A percentile compares a stretch with the other conserved stretches of the same genome.
Evolutionary conservation across 805 yeast genomes (phyloP).

Genomic region (Teunomyces atbi): DNA sequence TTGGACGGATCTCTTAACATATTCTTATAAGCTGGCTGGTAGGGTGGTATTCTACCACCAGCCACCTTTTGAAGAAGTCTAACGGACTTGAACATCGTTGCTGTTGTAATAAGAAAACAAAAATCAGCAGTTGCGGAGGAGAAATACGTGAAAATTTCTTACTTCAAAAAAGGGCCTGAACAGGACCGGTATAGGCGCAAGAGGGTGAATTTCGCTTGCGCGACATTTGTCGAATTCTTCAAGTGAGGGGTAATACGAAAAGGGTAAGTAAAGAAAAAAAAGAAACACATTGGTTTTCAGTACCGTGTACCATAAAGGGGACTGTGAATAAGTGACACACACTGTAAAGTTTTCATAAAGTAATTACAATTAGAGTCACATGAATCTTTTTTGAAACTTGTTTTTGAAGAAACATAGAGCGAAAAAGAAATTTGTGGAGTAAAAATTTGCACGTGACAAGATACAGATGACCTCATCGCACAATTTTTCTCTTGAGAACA

Average conservation of each 20-base stretch:
- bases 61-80: constrained; percentile 24
- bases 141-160: constrained; percentile 2
- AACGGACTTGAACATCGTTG: constrained; percentile 24
- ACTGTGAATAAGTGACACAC: too few relatives aligned
- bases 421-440: background rate
- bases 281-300: too few relatives aligned
- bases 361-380: too few relatives aligned
- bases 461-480: constrained; percentile 3
- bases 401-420: too few relatives aligned
- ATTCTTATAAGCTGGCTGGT: constrained; percentile 18
- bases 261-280: background rate
- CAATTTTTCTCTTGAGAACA: background rate
- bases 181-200: constrained; percentile 1
- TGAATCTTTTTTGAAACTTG: too few relatives aligned
- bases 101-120: background rate
- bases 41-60: constrained; percentile 19
- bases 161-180: background rate
- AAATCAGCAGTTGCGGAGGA: constrained; percentile 3
- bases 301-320: too few relatives aligned
- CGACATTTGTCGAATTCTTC: background rate
- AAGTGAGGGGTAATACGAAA: constrained; percentile 1
- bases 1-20: constrained; percentile 71
- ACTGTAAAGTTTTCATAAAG: too few relatives aligned
- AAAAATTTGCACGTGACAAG: background rate
- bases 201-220: background rate